Evolutionary conservation across 2,329 filamentous ascomycete genomes (phyloP).

Genomic region (Dothistroma septosporum): DNA sequence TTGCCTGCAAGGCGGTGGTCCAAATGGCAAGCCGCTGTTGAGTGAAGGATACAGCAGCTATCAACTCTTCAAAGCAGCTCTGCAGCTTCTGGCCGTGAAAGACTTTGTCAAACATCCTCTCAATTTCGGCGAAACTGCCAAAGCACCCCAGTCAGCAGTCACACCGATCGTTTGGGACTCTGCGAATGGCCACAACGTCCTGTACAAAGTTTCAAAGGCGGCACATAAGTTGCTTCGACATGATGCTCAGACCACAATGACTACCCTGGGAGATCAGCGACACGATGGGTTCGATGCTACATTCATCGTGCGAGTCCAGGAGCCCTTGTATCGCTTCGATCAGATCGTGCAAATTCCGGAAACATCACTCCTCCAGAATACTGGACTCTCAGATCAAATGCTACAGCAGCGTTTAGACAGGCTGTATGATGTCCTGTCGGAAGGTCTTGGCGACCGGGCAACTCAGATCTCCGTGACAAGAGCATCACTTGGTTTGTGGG

Average conservation of each 20-base stretch:
- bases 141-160: slow-evolving; percentile 37
- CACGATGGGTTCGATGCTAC: slow-evolving; percentile 78
- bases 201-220: slow-evolving; percentile 88
- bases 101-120: slow-evolving; percentile 64
- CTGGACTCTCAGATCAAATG: neutral
- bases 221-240: slow-evolving; percentile 70
- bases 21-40: slow-evolving; percentile 66
- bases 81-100: slow-evolving; percentile 78
- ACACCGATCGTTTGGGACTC: slow-evolving; percentile 76
- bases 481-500: slow-evolving; percentile 33
- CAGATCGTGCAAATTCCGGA: slow-evolving; percentile 41
- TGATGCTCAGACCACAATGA: slow-evolving; percentile 70
- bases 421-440: slow-evolving; percentile 61
- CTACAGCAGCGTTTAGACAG: slow-evolving; percentile 34
- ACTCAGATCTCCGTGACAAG: slow-evolving; percentile 55
- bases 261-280: slow-evolving; percentile 67
- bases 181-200: slow-evolving; percentile 67
- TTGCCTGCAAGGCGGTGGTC: slow-evolving; percentile 71
- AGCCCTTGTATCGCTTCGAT: slow-evolving; percentile 54
- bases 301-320: slow-evolving; percentile 64
- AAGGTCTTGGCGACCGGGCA: slow-evolving; percentile 71
- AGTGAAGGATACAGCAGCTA: slow-evolving; percentile 81
- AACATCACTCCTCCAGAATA: slow-evolving; percentile 5
- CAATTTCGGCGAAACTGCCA: slow-evolving; percentile 42
- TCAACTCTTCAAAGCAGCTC: slow-evolving; percentile 86